Evolutionary conservation across 345 rosid species (phyloP).

Genomic region (Murraya paniculata): DNA sequence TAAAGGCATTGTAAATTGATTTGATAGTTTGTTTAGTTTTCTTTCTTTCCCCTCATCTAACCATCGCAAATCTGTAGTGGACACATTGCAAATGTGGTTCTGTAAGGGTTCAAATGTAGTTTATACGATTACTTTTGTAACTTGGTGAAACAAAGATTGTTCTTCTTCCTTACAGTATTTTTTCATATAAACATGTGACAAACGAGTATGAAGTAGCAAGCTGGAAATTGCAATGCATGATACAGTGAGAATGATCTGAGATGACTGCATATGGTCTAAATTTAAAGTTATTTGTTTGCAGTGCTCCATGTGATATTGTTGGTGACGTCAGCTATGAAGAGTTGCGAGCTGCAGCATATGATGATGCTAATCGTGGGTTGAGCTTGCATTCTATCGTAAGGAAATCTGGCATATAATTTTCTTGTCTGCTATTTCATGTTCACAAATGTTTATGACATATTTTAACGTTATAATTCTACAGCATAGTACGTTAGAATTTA

Average conservation of each 20-base stretch:
- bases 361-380: slow-evolving; percentile 67
- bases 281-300: slow-evolving; percentile 26
- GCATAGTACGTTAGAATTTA: too few relatives aligned
- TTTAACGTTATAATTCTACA: background rate
- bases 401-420: slow-evolving; percentile 2
- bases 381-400: slow-evolving; percentile 87
- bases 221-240: background rate
- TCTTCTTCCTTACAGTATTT: background rate
- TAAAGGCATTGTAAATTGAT: slow-evolving; percentile 1
- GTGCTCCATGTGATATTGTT: slow-evolving; percentile 65
- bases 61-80: background rate
- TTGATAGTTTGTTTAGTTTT: background rate
- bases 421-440: slow-evolving; percentile 2
- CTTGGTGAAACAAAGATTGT: background rate
- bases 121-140: background rate
- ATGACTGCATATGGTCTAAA: background rate
- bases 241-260: background rate
- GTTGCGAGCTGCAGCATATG: slow-evolving; percentile 73
- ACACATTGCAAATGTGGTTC: background rate
- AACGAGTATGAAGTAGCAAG: background rate
- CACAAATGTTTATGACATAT: background rate
- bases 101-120: background rate
- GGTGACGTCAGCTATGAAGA: slow-evolving; percentile 87
- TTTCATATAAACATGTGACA: background rate
- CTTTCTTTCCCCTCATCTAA: background rate